phyloP scores from a whole-genome alignment of 352 stramenopile species.

The Globisporangium orthogonon region DNA sequence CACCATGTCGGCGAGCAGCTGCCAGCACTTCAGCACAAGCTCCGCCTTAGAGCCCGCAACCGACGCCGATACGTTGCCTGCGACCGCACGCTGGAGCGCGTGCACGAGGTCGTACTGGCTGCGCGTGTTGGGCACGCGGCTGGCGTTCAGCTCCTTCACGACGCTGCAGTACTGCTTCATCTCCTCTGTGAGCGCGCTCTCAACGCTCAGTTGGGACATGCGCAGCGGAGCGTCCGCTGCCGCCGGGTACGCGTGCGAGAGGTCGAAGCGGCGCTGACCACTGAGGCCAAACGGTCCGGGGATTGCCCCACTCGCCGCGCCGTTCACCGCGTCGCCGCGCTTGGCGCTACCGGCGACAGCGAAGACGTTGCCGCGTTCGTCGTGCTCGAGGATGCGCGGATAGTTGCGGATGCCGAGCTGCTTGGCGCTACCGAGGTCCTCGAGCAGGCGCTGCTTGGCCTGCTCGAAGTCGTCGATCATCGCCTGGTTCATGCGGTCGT shows the following conservation, averaged over 20 bases:
- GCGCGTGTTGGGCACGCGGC: constrained; percentile 58
- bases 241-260: constrained; percentile 21
- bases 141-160: constrained; percentile 63
- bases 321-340: constrained; percentile 11
- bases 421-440: constrained; percentile 61
- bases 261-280: constrained; percentile 48
- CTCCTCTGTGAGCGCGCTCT: constrained; percentile 72
- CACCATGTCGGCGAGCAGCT: constrained; percentile 65
- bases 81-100: constrained; percentile 46
- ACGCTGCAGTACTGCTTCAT: constrained; percentile 80
- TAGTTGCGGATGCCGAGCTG: constrained; percentile 69
- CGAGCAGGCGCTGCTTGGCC: constrained; percentile 67
- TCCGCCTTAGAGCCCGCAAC: constrained; percentile 67
- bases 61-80: constrained; percentile 46
- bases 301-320: constrained; percentile 10
- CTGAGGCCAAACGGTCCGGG: constrained; percentile 36
- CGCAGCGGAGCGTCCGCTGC: constrained; percentile 29
- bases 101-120: constrained; percentile 65
- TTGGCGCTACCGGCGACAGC: constrained; percentile 26
- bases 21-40: constrained; percentile 75
- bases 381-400: constrained; percentile 40
- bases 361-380: constrained; percentile 46
- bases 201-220: constrained; percentile 56
- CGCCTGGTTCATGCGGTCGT: constrained; percentile 80
- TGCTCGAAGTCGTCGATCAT: constrained; percentile 86